These are phyloP conservation scores for Talaromyces sp. DNA, from an alignment of 2,329 filamentous ascomycete genomes.

Conservation along the genomic window DNA sequence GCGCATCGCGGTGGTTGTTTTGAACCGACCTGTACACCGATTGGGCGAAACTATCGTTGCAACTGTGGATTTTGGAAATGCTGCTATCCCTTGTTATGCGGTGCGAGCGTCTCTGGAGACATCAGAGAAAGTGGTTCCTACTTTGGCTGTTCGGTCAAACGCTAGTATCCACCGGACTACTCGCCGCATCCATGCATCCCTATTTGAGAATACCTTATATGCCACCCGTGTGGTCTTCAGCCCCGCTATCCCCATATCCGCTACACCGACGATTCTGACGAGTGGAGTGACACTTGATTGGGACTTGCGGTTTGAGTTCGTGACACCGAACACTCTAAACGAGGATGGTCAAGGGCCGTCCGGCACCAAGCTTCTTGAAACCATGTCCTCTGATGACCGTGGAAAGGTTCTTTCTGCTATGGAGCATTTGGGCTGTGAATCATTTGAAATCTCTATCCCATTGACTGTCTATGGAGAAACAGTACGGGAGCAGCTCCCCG, in stretches of 20 bases:
- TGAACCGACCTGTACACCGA: constrained; percentile 84
- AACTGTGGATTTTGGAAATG: constrained; percentile 78
- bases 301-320: constrained; percentile 90
- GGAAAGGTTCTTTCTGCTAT: constrained; percentile 76
- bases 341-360: constrained; percentile 41
- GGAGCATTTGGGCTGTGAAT: constrained; percentile 79
- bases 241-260: constrained; percentile 78
- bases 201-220: constrained; percentile 81
- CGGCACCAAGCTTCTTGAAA: constrained; percentile 67
- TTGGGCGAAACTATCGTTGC: constrained; percentile 85
- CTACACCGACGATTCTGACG: constrained; percentile 90
- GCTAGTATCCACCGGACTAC: constrained; percentile 87
- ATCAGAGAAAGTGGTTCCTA: constrained; percentile 76
- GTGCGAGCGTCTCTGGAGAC: constrained; percentile 84
- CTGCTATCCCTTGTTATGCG: constrained; percentile 81
- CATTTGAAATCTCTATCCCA: constrained; percentile 86
- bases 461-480: constrained; percentile 73
- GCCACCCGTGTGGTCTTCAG: constrained; percentile 77
- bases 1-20: constrained; percentile 85
- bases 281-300: constrained; percentile 85
- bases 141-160: constrained; percentile 79
- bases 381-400: constrained; percentile 76
- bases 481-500: constrained; percentile 45
- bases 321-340: constrained; percentile 64
- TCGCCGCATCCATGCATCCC: constrained; percentile 74